Conservation (phyloP, 2,329 filamentous ascomycete genomes). For the Xylaria sp. region DNA sequence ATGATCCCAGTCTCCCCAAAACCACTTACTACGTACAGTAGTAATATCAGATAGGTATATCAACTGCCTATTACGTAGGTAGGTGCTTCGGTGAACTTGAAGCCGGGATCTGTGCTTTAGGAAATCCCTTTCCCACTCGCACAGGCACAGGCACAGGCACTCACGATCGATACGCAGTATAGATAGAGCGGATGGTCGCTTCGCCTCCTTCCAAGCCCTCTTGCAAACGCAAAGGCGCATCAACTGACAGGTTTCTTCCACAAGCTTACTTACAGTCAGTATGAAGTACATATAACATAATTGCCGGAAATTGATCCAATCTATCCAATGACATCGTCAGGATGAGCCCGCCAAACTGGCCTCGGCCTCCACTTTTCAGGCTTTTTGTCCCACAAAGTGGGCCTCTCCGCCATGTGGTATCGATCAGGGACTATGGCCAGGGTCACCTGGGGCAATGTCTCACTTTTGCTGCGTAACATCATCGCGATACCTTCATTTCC, state of each 20-base stretch:
- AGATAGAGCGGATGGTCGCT: slow-evolving; percentile 5
- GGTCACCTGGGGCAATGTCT: slow-evolving; percentile 21
- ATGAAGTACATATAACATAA: background rate
- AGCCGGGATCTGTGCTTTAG: background rate
- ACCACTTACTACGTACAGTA: background rate
- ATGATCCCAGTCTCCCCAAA: no score
- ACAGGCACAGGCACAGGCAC: no score
- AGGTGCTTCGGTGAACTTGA: slow-evolving; percentile 1
- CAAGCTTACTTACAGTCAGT: background rate
- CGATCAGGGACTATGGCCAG: slow-evolving; percentile 17
- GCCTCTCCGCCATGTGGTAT: slow-evolving; percentile 29
- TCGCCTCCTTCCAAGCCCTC: background rate
- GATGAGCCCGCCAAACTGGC: slow-evolving; percentile 15
- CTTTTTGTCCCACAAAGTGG: slow-evolving; percentile 19
- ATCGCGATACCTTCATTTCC: slow-evolving; percentile 21
- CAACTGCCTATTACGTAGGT: background rate
- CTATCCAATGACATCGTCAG: slow-evolving; percentile 19
- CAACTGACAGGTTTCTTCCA: background rate
- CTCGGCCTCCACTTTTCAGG: slow-evolving; percentile 29
- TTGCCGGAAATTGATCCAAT: slow-evolving; percentile 12
- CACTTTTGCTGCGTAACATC: background rate
- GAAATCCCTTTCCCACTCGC: background rate
- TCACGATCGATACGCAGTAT: background rate
- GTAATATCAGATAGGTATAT: background rate
- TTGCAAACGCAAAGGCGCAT: background rate